Base-by-base conservation (phyloP, 2,329 filamentous ascomycete genomes). In the Cladosporium colombiae region DNA sequence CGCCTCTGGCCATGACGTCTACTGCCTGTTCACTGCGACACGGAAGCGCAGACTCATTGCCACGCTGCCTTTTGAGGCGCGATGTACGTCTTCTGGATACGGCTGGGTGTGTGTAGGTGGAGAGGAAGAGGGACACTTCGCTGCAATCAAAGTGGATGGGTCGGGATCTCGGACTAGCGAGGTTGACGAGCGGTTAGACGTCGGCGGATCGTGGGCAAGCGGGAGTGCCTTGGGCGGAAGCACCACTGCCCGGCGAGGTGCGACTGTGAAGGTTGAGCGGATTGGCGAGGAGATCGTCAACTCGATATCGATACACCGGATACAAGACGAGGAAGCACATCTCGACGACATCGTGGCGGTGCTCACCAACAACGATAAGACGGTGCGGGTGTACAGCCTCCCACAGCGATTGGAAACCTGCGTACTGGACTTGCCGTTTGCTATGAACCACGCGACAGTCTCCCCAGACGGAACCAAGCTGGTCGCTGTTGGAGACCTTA, bases 81-180 rank as follows among this genome's bases (percentile, higher is more conserved):
- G 91, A 79, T 98, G 94, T 77, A 86, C 97, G 7, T 90, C 92
- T n/a, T 91, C 92, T 8, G 89, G 88, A 62, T 86, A 91, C 73
- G 93, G 93, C 62, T 98, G 92, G 90, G 85, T 98, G 44, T 97
- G 92, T 73, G 91, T 93, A 56, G 95, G 94, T 56, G 94, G 94
- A 49, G 84, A 85, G 66, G 90, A 96, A 73, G 87, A 88, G 70
- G 95, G 95, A 65, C 90, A 96, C 75, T 97, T 96, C 75, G 89
- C 91, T 33, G 89, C 92, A 64, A 90, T 97, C 73, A 88, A 86
- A 70, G 81, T 93, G 52, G 74, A 75, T 67, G 79, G 72, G 14
- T 67, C 74, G 72, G 78, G 79, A 69, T 50, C 61, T 21, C 50
- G 61, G 10, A 37, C 53, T 8, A 65, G 55, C 35, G 53, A 65